Evolutionary conservation across 2,329 filamentous ascomycete species (phyloP), one percentile per base, ranked within the genome.

Genomic region (Penicillium griseofulvum): DNA sequence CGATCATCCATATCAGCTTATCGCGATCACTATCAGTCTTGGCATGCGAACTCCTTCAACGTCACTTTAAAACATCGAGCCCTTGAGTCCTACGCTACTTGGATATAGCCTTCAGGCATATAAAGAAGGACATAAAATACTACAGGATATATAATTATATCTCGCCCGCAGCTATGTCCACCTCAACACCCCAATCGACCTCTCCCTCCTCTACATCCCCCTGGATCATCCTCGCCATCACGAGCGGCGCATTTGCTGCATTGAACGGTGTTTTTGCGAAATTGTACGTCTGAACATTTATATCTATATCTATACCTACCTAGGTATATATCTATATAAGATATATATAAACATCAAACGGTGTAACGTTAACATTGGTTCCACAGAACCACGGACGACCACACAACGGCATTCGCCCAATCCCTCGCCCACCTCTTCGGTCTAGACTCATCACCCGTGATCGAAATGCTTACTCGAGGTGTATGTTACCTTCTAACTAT

Each of bases 221-320:
- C 58, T 80, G 78, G 78, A 76, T 87, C 43, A 64, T 83, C 58
- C 78, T 85, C 54, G 84, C 84, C 44, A 71, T 86, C 34, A 77
- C 81, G n/a, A 84, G 81, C 61, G 84, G 84, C 53, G 78, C 79
- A 38, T 87, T 84, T 67, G 84, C 84, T 17, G 83, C 84, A 11
- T 76, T 85, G 64, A 87, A 87, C 62, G 84, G 84, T 48, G 80
- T 86, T n/a, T 87, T 87, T 68, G 84, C 84, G 11, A 87, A 87
- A 71, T 76, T 87, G 81, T 84, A 75, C 38, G 71, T 66, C 10
- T 6, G 11, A 2, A 16, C 6, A 8, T n/a, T n/a, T n/a, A 36
- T 26, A 1, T 28, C n/a, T 17, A 6, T 24, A 7, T 4, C 22
- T 26, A 22, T 34, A 14, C 29, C 14, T 16, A 33, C 16, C 39